Base-by-base conservation (phyloP, 73 alveolate species). In the Paramecium sexaurelia region DNA sequence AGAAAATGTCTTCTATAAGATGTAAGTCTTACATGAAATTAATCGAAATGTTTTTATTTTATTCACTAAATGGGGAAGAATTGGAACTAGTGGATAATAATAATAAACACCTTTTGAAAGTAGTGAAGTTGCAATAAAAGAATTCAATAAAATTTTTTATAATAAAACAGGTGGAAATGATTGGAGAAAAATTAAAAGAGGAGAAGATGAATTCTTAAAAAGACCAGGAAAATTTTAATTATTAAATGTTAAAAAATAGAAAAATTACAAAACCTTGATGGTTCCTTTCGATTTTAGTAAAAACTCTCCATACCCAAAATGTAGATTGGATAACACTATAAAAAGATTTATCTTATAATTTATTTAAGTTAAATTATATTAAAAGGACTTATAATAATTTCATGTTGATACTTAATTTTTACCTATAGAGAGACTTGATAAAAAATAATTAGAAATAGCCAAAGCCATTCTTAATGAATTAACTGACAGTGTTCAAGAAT, bases 31-130 rank as follows among this genome's bases (percentile, higher is more conserved):
- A 10, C 97, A 96, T 90, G 99, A 98, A 84, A 92, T 92, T 35
- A 97, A 97, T 83, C 92, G 98, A 82, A 98, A 97, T 84, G 97
- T 97, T 85, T 97, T 91, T 90, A 94, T 98, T 9, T 97, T 98
- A 13, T 97, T 98, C 84, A 98, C 99, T 15, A 95, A 99, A 91
- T 98, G 97, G 97, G 99, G 99, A 0, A 86, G 99, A 57, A 97
- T 98, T 27, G 99, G 99, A 19, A 99, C 96, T 85, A 94, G 88
- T 75, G 99, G 99, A 11, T 97, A 97, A 84, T 92, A 95, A 91
- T 96, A 98, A 94, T 91, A 98, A 84, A 95, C 99, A 35, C 99
- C 99, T 3, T 98, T 96, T 88, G 91, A 92, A 55, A 91, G 88
- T 45, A 61, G 91, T 82, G 97, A 96, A 6, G 99, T 94, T 22